Evolutionary conservation across 1,139 yeast genomes (phyloP), one percentile per base, ranked within the genome.

Genomic region (Yamadazyma pseudoaaseri): DNA sequence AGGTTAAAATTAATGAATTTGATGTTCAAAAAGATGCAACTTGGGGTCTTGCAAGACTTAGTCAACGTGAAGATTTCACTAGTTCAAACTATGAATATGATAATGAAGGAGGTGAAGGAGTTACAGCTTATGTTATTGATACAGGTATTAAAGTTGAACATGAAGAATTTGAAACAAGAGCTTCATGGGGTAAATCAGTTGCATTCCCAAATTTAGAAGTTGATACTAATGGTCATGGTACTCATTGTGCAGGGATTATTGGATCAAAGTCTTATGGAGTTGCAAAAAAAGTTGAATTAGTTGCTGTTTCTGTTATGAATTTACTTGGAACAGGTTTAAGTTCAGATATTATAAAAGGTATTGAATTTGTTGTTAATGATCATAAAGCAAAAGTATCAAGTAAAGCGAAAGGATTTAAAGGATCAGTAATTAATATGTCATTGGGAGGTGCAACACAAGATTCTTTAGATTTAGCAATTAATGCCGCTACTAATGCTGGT

Each of bases 171-270:
- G 90, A 73, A 37, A 96, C 96, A 42, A 84, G 98, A 63, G 98
- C 97, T 43, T 56, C 52, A 30, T 90, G 97, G 97, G 97, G 97
- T 52, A 76, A 81, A 51, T 89, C 97, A 29, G 73, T 92, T 47
- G 96, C 97, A 36, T 55, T 63, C 29, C 92, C 87, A 48, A 96
- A 90, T 56, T 73, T 70, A 31, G 96, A 90, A 53, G 58, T 67
- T 33, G 97, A 92, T 60, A 95, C 95, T 36, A 90, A 90, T 58
- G 98, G 97, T 35, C 98, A 92, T 67, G 95, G 94, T 43, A 83
- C 94, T 38, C 95, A 85, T 57, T 83, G 90, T 72, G 90, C 94
- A 16, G 95, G 94, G 62, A 81, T 87, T 33, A 81, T 84, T 53
- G 94, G 81, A 24, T 81, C 92, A 15, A 69, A 72, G 43, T 65